Conservation (phyloP, 345 rosid genomes). For the Mercurialis annua region DNA sequence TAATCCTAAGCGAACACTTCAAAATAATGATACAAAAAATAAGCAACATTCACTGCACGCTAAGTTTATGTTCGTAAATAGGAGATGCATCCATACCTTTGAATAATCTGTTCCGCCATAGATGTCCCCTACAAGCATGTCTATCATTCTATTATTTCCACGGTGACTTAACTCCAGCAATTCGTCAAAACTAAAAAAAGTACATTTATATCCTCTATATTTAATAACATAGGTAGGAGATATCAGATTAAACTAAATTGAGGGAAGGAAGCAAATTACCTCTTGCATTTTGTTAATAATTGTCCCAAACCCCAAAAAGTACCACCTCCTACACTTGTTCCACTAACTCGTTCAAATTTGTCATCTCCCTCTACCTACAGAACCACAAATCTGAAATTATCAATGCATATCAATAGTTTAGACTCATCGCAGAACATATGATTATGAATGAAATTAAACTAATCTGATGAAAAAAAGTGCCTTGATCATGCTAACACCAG, state of each 20-base stretch:
- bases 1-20: slow-evolving; percentile 8
- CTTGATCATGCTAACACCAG: slow-evolving; percentile 99
- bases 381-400: slow-evolving; percentile 21
- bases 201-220: background rate
- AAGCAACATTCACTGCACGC: background rate
- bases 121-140: slow-evolving; percentile 98
- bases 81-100: slow-evolving; percentile 48
- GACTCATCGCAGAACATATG: slow-evolving; percentile 43
- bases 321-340: slow-evolving; percentile 99
- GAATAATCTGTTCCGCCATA: slow-evolving; percentile 94
- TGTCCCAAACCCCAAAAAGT: slow-evolving; percentile 98
- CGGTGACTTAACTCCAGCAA: slow-evolving; percentile 90
- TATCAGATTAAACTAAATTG: background rate
- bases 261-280: slow-evolving; percentile 32
- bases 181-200: slow-evolving; percentile 70
- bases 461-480: slow-evolving; percentile 29
- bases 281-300: slow-evolving; percentile 89
- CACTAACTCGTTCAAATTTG: slow-evolving; percentile 88
- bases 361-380: slow-evolving; percentile 90
- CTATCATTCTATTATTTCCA: slow-evolving; percentile 89
- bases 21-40: background rate
- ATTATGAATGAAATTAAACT: slow-evolving; percentile 31
- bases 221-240: background rate
- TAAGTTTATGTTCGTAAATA: background rate
- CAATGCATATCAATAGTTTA: slow-evolving; percentile 14